Base-by-base conservation (phyloP, 2,329 filamentous ascomycete genomes). In the Ustilaginoidea virens region DNA sequence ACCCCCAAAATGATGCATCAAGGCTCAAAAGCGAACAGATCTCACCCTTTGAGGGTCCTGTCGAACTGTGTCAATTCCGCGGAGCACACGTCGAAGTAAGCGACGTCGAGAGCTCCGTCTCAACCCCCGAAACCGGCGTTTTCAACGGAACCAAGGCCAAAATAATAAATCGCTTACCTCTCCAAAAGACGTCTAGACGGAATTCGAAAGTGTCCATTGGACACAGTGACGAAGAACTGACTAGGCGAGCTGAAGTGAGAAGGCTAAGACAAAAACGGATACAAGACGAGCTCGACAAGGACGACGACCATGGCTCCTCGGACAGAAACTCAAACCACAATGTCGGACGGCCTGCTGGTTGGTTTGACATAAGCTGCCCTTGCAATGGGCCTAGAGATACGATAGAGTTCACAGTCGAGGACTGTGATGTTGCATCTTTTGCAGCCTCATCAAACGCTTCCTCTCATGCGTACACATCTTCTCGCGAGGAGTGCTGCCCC, bases 231-330 rank as follows among this genome's bases (percentile, higher is more conserved):
- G 65, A 69, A 35, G 64, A 69, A 36, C 41, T 68, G 24, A 61
- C 65, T 29, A 56, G 66, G 17, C 57, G 67, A 37, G 67, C 66
- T 17, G 68, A 73, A 38, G 45, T 74, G 30, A 65, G 58, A 38
- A 57, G 66, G 13, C 49, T 72, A 7, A 61, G 66, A 45, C 61
- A 64, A 27, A 63, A 61, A 38, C 58, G 66, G 35, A 72, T 73
- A n/a, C 64, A 65, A 35, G 60, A 69, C 24, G 69, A 73, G 38
- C 51, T 74, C 4, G 56, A 61, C 25, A 59, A 47, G 22, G 65
- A 68, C 21, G 48, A 55, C 20, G 42, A 46, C 7, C 50, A 53
- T 26, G 52, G 56, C 12, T 46, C 51, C 12, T 33, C 38, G 2
- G 51, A 43, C 23, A 41, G 43, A 5, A 39, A 34, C 9, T 47